Evolutionary conservation across 1,139 yeast species (phyloP), one percentile per base, ranked within the genome.

Genomic region (Debaryomyces udenii): DNA sequence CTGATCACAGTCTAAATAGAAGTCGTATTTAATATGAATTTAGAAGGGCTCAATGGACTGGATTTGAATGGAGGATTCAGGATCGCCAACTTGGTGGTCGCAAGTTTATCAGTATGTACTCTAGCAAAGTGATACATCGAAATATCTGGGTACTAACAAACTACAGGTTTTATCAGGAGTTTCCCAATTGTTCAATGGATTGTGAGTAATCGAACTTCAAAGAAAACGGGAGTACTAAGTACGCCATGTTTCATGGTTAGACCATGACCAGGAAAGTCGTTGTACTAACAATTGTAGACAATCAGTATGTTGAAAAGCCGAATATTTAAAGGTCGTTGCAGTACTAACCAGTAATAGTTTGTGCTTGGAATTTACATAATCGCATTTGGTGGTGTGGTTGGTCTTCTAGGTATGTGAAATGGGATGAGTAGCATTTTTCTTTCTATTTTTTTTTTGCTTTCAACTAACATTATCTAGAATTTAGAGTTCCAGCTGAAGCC

Each of bases 401-500:
- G 81, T 3, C 63, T 72, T 31, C 66, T 84, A 42, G 81, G 80
- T 74, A 64, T 28, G 78, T 68, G n/a, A 20, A 6, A 6, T 7
- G 22, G 22, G 22, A 26, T n/a, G n/a, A n/a, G n/a, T n/a, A n/a
- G n/a, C n/a, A n/a, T n/a, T n/a, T n/a, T n/a, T n/a, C n/a, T n/a
- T n/a, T n/a, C n/a, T n/a, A n/a, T n/a, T n/a, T n/a, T n/a, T n/a
- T n/a, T n/a, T n/a, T n/a, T n/a, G n/a, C n/a, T n/a, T n/a, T n/a
- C n/a, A n/a, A 51, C 53, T 53, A 55, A 52, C 57, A 5, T 27
- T 14, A 14, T 16, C 14, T 42, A 61, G 91, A 85, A 56, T 83
- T 83, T 57, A 69, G 76, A 50, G 79, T 81, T 37, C 88, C 88
- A 3, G 78, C 87, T 2, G 79, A 81, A 50, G 78, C 90, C 7